Evolutionary conservation across 2,329 filamentous ascomycete species (phyloP).

Genomic region (Cadophora luteo-olivacea): DNA sequence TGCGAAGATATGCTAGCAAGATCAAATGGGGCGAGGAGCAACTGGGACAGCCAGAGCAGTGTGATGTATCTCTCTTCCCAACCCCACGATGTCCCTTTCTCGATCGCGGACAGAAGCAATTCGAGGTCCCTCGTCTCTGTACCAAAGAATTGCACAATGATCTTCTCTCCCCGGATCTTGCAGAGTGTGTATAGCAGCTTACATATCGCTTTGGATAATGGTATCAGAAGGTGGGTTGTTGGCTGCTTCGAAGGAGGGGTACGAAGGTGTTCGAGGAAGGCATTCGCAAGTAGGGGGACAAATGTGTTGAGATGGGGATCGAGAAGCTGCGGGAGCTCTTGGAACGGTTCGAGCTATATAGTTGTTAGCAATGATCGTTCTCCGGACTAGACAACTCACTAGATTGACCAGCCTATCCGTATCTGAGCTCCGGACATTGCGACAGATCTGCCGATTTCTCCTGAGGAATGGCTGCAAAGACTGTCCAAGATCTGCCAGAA

Average conservation of each 20-base stretch:
- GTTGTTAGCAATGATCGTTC: not conserved
- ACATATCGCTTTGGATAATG: slow-evolving; percentile 67
- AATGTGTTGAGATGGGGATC: slow-evolving; percentile 82
- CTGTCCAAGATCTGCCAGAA: slow-evolving; percentile 63
- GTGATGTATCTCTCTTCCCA: slow-evolving; percentile 94
- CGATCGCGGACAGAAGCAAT: slow-evolving; percentile 76
- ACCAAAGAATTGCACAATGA: slow-evolving; percentile 88
- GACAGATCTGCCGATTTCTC: slow-evolving; percentile 54
- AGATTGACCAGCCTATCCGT: slow-evolving; percentile 54
- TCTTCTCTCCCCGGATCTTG: slow-evolving; percentile 93
- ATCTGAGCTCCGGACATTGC: slow-evolving; percentile 57
- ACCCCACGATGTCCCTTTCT: slow-evolving; percentile 60
- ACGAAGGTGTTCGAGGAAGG: slow-evolving; percentile 73
- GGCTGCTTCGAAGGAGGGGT: slow-evolving; percentile 51
- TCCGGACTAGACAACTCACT: slow-evolving; percentile 44
- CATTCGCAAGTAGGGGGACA: slow-evolving; percentile 75
- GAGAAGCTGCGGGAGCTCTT: slow-evolving; percentile 92
- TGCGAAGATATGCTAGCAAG: slow-evolving; percentile 80
- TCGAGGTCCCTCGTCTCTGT: slow-evolving; percentile 90
- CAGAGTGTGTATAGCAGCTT: slow-evolving; percentile 87
- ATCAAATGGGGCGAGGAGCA: slow-evolving; percentile 88
- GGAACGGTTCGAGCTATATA: slow-evolving; percentile 77
- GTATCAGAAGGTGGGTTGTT: slow-evolving; percentile 41
- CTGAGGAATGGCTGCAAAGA: slow-evolving; percentile 60
- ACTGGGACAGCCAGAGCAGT: slow-evolving; percentile 84